Conservation (phyloP, 148 eudicot species). For the Talinum fruticosum region DNA sequence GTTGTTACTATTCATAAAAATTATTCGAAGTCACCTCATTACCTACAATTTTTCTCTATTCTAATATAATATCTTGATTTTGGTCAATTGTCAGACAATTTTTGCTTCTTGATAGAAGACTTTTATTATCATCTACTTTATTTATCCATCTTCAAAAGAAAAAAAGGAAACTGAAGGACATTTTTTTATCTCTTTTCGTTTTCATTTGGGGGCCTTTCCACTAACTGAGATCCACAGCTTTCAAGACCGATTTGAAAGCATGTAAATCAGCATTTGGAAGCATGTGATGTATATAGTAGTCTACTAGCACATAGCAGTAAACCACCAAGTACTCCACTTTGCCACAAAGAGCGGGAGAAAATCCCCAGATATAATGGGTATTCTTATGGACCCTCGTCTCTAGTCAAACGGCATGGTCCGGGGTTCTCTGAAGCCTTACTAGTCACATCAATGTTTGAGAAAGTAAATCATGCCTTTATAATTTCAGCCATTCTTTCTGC, state of each 20-base stretch:
- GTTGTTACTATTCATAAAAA: too few relatives aligned
- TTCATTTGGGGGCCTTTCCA: not conserved
- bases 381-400: not conserved
- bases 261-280: not conserved
- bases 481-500: not conserved
- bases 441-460: slow-evolving; percentile 4
- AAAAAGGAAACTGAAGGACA: too few relatives aligned
- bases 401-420: not conserved
- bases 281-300: not conserved
- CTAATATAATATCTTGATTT: too few relatives aligned
- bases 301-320: not conserved
- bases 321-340: not conserved
- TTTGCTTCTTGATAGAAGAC: too few relatives aligned
- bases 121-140: too few relatives aligned
- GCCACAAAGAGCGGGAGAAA: not conserved
- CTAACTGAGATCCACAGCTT: not conserved
- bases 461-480: not conserved
- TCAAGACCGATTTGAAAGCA: not conserved
- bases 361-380: not conserved
- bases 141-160: too few relatives aligned
- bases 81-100: too few relatives aligned
- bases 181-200: too few relatives aligned
- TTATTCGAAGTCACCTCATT: too few relatives aligned
- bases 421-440: not conserved
- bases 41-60: too few relatives aligned